These are phyloP conservation scores for Nicotiana rustica DNA, from an alignment of 305 asterid genomes.

Conservation along the genomic window DNA sequence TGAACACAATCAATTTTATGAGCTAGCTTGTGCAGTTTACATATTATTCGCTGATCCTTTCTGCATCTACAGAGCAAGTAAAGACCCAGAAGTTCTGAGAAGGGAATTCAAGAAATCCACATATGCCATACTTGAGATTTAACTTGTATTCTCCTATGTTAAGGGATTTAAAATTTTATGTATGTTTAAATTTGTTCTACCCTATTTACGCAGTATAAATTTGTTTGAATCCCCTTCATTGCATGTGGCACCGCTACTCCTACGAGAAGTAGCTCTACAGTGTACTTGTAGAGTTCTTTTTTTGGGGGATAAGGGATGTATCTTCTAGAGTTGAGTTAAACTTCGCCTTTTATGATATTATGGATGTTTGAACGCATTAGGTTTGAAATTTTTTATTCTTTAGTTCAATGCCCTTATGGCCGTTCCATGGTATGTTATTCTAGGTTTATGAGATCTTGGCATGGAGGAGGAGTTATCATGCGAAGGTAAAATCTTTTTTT, in stretches of 20 bases:
- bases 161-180: no score
- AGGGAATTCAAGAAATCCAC: no score
- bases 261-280: neutral
- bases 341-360: neutral
- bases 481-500: constrained; percentile 45
- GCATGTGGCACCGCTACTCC: no score
- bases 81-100: no score
- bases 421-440: constrained; percentile 37
- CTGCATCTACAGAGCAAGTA: neutral
- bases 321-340: neutral
- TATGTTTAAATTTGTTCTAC: no score
- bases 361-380: neutral
- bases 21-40: constrained; percentile 18
- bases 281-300: neutral
- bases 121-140: no score
- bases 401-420: neutral
- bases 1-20: neutral
- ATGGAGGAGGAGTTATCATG: constrained; percentile 40
- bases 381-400: neutral
- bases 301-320: no score
- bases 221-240: no score
- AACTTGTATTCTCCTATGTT: no score
- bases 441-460: constrained; percentile 48
- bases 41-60: neutral
- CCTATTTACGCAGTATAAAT: no score